Percentiles rank a stretch among this genome's conserved stretches.
These are phyloP conservation scores for Backusella circina DNA, from an alignment of 192 early-diverging fungal species.

Conservation along the genomic window DNA sequence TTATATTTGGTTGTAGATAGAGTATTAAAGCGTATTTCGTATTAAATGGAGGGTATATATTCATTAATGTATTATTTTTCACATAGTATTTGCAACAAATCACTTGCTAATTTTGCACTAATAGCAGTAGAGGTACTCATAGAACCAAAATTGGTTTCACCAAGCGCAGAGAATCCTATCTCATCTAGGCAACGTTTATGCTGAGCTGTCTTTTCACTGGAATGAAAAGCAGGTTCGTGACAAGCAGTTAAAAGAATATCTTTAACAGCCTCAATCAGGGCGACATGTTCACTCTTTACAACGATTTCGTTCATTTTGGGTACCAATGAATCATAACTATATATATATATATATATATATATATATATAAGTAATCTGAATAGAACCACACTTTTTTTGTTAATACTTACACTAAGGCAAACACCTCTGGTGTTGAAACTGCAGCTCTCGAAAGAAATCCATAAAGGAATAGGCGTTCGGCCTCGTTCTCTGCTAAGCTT, in stretches of 20 bases:
- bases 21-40: neutral
- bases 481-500: constrained; percentile 63
- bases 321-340: constrained; percentile 61
- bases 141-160: constrained; percentile 18
- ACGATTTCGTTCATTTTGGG: constrained; percentile 67
- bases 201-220: constrained; percentile 25
- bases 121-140: neutral
- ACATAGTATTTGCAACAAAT: neutral
- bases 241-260: constrained; percentile 57
- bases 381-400: neutral
- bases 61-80: neutral
- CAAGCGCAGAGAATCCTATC: constrained; percentile 42
- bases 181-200: constrained; percentile 41
- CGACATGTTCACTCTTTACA: constrained; percentile 54
- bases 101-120: neutral
- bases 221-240: constrained; percentile 29
- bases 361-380: neutral
- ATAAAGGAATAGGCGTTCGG: constrained; percentile 68
- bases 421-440: constrained; percentile 58
- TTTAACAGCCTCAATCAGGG: constrained; percentile 61
- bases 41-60: neutral
- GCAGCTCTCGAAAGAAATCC: constrained; percentile 72
- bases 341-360: no score
- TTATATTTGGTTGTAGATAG: neutral
- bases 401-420: constrained; percentile 65